Evolutionary conservation across 208 protist genomes (phyloP), one percentile per base, ranked within the genome.

Genomic region (Trypanosoma theileri): DNA sequence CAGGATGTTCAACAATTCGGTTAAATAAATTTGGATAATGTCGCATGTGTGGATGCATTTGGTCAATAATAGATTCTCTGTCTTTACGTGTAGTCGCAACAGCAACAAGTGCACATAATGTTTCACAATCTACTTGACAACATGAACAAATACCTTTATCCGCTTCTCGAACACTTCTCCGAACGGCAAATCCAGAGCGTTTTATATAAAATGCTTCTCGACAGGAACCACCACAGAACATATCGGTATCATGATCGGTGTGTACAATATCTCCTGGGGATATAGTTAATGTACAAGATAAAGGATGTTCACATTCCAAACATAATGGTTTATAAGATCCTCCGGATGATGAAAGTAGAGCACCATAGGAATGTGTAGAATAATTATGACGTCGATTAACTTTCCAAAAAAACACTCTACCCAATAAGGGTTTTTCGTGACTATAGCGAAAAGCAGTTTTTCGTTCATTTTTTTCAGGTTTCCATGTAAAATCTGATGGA

Each of bases 221-320:
- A 66, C 89, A 94, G 44, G 64, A 55, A 14, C 89, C 89, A 55
- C 73, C 65, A 62, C 89, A 94, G 59, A 94, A 94, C 55, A 92
- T 79, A 4, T 70, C 71, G 4, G 71, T 69, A 69, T 94, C 88
- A 48, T 68, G 48, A 31, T 83, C 73, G 14, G 77, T 70, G 31
- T 35, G 24, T 17, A 85, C 71, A 52, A 92, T 59, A 6, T 31
- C 44, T 17, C 85, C 88, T 8, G 85, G 83, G 7, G 42, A 59
- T 4, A 85, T 41, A 6, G 12, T 48, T 6, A 26, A 16, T 17
- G 26, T 16, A 61, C 4, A 41, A 14, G 51, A 17, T 1, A 68
- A 46, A 40, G n/a, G 8, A 13, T 19, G 19, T 24, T 68, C n/a
- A 45, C 69, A 74, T 28, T 74, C 69, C 45, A 74, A 63, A 63